These are phyloP conservation scores for Metschnikowia arizonensis DNA, from an alignment of 805 yeast species.

Conservation along the genomic window DNA sequence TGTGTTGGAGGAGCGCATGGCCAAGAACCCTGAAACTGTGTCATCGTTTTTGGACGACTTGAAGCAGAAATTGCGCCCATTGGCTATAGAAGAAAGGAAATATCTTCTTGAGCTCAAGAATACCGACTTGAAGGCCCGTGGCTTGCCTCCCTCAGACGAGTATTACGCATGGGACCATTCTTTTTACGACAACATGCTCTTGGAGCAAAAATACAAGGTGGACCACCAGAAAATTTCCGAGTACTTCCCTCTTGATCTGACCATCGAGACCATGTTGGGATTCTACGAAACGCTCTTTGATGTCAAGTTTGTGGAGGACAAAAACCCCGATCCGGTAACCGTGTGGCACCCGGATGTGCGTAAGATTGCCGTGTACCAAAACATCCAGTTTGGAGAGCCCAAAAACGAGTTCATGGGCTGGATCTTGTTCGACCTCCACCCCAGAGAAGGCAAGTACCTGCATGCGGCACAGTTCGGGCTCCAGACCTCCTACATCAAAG, in stretches of 20 bases:
- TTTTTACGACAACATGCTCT: slow-evolving; percentile 59
- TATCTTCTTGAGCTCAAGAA: slow-evolving; percentile 50
- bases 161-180: slow-evolving; percentile 70
- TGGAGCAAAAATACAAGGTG: slow-evolving; percentile 66
- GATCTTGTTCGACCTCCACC: slow-evolving; percentile 76
- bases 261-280: slow-evolving; percentile 63
- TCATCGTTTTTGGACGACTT: slow-evolving; percentile 59
- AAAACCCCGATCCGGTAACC: slow-evolving; percentile 33
- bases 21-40: slow-evolving; percentile 62
- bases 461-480: slow-evolving; percentile 84
- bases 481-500: slow-evolving; percentile 52
- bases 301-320: slow-evolving; percentile 58
- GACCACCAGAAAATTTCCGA: slow-evolving; percentile 70
- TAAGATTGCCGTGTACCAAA: slow-evolving; percentile 69
- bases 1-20: slow-evolving; percentile 76
- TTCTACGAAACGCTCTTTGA: slow-evolving; percentile 69
- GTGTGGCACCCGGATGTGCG: slow-evolving; percentile 81
- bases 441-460: slow-evolving; percentile 81
- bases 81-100: slow-evolving; percentile 54
- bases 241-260: slow-evolving; percentile 69
- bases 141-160: slow-evolving; percentile 36
- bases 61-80: slow-evolving; percentile 51
- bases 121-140: slow-evolving; percentile 45
- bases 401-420: slow-evolving; percentile 59
- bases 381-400: slow-evolving; percentile 40